Percentiles rank a stretch among this genome's conserved stretches.
Conservation (phyloP, 2,329 filamentous ascomycete species). For the Cercospora sp. region DNA sequence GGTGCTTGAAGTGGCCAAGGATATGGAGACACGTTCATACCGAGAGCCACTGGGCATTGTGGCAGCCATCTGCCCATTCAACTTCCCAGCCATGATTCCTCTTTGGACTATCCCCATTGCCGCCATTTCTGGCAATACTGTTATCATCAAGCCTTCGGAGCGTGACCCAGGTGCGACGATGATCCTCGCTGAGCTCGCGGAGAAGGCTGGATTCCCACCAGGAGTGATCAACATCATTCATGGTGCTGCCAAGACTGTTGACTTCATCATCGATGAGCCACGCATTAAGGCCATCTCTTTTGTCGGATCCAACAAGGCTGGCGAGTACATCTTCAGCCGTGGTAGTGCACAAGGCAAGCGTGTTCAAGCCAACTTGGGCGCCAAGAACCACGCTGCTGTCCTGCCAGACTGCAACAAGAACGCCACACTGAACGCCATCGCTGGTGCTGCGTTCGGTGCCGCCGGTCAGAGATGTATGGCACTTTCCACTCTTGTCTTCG, state of each 20-base stretch:
- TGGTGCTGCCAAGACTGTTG: constrained; percentile 75
- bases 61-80: constrained; percentile 84
- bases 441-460: constrained; percentile 80
- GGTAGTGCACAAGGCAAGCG: constrained; percentile 84
- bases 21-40: constrained; percentile 86
- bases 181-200: constrained; percentile 77
- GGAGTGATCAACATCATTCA: constrained; percentile 84
- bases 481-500: constrained; percentile 76
- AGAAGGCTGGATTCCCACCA: constrained; percentile 77
- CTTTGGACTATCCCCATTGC: constrained; percentile 89
- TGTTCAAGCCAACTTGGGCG: constrained; percentile 82
- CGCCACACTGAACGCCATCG: constrained; percentile 79
- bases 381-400: constrained; percentile 85
- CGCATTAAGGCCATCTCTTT: constrained; percentile 85
- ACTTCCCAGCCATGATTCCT: constrained; percentile 90
- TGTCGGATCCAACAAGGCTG: constrained; percentile 83
- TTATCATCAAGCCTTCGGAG: constrained; percentile 84
- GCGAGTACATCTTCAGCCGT: constrained; percentile 79
- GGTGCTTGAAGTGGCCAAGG: constrained; percentile 80
- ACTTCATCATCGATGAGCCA: constrained; percentile 83
- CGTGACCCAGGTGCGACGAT: constrained; percentile 80
- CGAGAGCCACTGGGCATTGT: constrained; percentile 78
- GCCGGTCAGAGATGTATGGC: constrained; percentile 88
- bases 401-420: constrained; percentile 89
- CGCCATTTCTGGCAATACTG: constrained; percentile 78